Evolutionary conservation across 116 monocot genomes (phyloP), one percentile per base, ranked within the genome.

Genomic region (Thalassia testudinum): DNA sequence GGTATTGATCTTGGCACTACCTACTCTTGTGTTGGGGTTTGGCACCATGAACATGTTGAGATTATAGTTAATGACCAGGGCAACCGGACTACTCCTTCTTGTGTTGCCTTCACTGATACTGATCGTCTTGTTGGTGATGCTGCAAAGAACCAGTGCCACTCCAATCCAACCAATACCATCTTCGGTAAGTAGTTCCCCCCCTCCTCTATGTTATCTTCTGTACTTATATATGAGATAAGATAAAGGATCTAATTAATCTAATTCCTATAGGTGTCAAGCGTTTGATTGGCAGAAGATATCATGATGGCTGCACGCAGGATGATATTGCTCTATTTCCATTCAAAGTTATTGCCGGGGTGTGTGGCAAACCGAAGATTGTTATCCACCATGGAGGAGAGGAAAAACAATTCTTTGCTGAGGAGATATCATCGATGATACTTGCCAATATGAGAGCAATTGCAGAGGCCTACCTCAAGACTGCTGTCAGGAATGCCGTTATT

Each of bases 31-130:
- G 83, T 83, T 12, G 78, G 78, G 0, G 78, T 83, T 8, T 83
- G 83, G 83, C 78, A 75, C 61, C 78, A 83, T 59, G 78, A 78
- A 45, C 68, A 75, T 0, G 82, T 87, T 7, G 87, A 87, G 79
- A 87, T 87, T 76, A 82, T 87, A 49, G 82, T 78, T 25, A 88
- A 88, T 61, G 83, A 82, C 49, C 88, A 79, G 66, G 88, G 83
- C 12, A 88, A 88, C 62, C 57, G 88, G 18, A 88, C 83, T 15
- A 88, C 88, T 6, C 83, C 88, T 24, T 88, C 83, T 26, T 88
- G 78, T 47, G 83, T 79, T 20, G 85, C 64, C 42, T 79, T 85
- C 76, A 76, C 79, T 42, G 85, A 85, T 62, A 24, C 76, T 22
- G 85, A 80, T 63, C 59, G 85, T 5, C 70, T 85, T 49, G 70